Evolutionary conservation across 225 moss, liverwort and hornwort genomes (phyloP).

Genomic region (Lunularia cruciata): DNA sequence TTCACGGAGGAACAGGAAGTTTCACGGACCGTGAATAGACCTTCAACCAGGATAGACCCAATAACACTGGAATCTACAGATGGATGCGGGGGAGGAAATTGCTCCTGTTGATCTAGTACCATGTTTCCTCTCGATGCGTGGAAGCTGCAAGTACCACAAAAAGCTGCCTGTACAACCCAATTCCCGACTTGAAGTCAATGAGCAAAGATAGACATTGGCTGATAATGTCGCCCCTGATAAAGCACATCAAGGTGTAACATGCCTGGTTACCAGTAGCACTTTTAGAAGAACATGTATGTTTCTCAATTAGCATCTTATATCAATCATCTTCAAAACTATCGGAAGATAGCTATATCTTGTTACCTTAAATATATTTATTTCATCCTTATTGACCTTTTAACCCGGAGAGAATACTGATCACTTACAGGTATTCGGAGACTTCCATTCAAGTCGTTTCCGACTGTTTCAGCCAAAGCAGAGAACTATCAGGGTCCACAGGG

Average conservation of each 20-base stretch:
- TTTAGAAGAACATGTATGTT: too few species aligned
- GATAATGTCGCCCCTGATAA: too few species aligned
- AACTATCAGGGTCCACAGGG: conserved; percentile 10
- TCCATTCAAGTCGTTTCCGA: conserved; percentile 73
- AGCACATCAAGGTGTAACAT: too few species aligned
- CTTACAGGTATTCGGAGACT: conserved; percentile 75
- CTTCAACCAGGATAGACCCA: conserved; percentile 56
- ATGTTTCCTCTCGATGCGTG: conserved; percentile 67
- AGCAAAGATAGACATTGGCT: not conserved
- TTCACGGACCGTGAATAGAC: conserved; percentile 63
- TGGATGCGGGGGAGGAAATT: conserved; percentile 38
- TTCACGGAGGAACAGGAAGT: not conserved
- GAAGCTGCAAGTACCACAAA: conserved; percentile 72
- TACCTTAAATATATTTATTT: too few species aligned
- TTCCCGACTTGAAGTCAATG: not conserved
- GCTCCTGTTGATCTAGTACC: conserved; percentile 52
- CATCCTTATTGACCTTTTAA: too few species aligned
- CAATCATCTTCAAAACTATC: too few species aligned
- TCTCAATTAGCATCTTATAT: too few species aligned
- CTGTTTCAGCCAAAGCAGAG: conserved; percentile 14
- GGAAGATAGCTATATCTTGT: too few species aligned
- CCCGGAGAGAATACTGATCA: not conserved
- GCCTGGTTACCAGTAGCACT: too few species aligned
- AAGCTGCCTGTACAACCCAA: conserved; percentile 58
- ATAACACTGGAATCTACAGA: conserved; percentile 31